Evolutionary conservation across 345 rosid species (phyloP), one percentile per base, ranked within the genome.

Genomic region (Firmiana major): DNA sequence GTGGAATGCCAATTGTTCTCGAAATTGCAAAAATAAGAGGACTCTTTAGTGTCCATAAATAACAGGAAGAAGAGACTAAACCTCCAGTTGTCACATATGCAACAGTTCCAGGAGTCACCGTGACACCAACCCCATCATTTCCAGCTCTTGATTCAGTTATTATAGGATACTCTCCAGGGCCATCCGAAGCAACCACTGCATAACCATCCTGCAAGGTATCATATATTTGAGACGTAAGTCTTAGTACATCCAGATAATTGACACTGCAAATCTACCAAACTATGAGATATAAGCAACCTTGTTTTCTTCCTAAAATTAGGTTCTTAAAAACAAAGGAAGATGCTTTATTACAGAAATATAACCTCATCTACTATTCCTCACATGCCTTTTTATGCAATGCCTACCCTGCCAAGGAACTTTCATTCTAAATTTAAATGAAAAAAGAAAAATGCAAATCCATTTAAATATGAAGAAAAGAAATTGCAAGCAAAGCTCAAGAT

Each of bases 61-160:
- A 58, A 60, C 55, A 62, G 34, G 17, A 51, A 21, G 11, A 73
- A 78, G 13, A 38, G 21, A 79, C 83, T 72, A 57, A 57, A 92
- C 99, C 99, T 90, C 99, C 98, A 59, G 99, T 96, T 26, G 98
- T 96, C 16, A 96, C 98, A 84, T 96, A 96, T 48, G 98, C 98
- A 84, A 93, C 93, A 62, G 99, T 92, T 72, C 99, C 98, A 46
- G 97, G 90, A 78, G 89, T 89, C 72, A 96, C 87, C 28, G 82
- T 86, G 46, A 96, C 93, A 63, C 92, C 98, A 48, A 93, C 73
- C 38, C 90, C 99, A 81, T 93, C 97, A 79, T 91, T 93, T 82
- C 99, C 98, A 79, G 99, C 99, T 85, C 98, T 90, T 28, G 98
- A 93, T 83, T 96, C 99, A 21, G 94, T 84, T 69, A 96, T 87